Percentiles rank a stretch among this genome's conserved stretches.
Evolutionary conservation across 495 filamentous ascomycete genomes (phyloP).

Genomic region (Staphylotrichum longicolle): DNA sequence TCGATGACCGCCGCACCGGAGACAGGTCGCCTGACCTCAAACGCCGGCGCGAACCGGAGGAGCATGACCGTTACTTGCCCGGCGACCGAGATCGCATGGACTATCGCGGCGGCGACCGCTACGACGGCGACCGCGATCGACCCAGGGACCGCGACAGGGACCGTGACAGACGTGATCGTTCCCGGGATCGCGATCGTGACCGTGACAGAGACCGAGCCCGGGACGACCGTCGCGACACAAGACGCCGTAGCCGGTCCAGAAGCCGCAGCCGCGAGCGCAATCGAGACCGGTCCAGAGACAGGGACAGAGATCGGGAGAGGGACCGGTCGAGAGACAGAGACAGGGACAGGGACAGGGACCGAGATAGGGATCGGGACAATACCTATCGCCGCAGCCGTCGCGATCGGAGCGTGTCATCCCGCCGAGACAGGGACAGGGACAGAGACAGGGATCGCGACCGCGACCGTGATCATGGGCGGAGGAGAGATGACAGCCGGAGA

Average conservation of each 20-base stretch:
- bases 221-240: slow-evolving; percentile 17
- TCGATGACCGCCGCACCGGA: slow-evolving; percentile 44
- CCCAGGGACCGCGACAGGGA: slow-evolving; percentile 29
- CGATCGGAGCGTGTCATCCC: slow-evolving; percentile 21
- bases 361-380: slow-evolving; percentile 21
- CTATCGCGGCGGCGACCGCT: slow-evolving; percentile 25
- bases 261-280: slow-evolving; percentile 25
- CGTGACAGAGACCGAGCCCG: slow-evolving; percentile 20
- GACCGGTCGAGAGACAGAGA: slow-evolving; percentile 19
- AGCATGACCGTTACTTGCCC: slow-evolving; percentile 47
- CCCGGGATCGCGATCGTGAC: slow-evolving; percentile 18
- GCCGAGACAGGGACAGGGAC: slow-evolving; percentile 20
- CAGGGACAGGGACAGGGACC: slow-evolving; percentile 22
- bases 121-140: slow-evolving; percentile 21
- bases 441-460: slow-evolving; percentile 27
- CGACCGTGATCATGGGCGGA: slow-evolving; percentile 24
- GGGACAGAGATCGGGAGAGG: slow-evolving; percentile 22
- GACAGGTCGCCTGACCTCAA: slow-evolving; percentile 49
- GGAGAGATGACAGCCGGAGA: slow-evolving; percentile 27
- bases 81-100: slow-evolving; percentile 27
- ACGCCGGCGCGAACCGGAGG: slow-evolving; percentile 42
- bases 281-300: slow-evolving; percentile 15
- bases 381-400: slow-evolving; percentile 16
- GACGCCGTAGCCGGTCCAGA: slow-evolving; percentile 24
- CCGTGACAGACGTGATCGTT: slow-evolving; percentile 21